These are phyloP conservation scores for Pharus latifolius DNA, from an alignment of 176 grass and related monocot genomes.

Conservation along the genomic window DNA sequence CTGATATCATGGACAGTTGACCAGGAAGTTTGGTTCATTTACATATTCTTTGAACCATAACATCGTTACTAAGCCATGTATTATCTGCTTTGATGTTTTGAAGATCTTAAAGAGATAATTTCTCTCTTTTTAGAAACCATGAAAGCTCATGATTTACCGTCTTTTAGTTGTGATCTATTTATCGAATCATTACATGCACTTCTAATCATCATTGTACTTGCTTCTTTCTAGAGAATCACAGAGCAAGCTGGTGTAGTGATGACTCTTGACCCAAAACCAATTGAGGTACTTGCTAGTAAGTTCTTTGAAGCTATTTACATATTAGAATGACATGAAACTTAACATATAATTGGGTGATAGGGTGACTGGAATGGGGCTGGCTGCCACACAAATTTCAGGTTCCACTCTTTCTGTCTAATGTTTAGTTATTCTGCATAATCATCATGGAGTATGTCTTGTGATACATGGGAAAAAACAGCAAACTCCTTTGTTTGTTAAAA, in stretches of 20 bases:
- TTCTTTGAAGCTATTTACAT: slow-evolving; percentile 11
- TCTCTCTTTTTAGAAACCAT: neutral
- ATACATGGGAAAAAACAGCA: neutral
- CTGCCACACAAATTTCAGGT: slow-evolving; percentile 99
- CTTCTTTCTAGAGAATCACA: slow-evolving; percentile 82
- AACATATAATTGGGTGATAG: slow-evolving; percentile 24
- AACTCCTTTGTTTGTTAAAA: neutral
- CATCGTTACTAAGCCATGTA: too few species aligned
- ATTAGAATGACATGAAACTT: neutral
- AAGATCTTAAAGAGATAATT: neutral
- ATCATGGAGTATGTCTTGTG: neutral
- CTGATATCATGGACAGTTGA: neutral
- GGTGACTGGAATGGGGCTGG: slow-evolving; percentile 99
- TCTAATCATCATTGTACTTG: slow-evolving; percentile 14
- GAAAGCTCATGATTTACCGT: neutral
- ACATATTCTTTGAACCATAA: too few species aligned
- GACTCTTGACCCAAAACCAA: slow-evolving; percentile 96
- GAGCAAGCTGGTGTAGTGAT: slow-evolving; percentile 96
- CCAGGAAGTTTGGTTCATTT: neutral
- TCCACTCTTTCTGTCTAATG: neutral
- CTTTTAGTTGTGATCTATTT: neutral
- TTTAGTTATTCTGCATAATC: neutral
- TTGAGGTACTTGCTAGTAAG: slow-evolving; percentile 50
- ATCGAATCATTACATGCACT: neutral
- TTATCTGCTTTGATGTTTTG: neutral